Conservation (phyloP, 163 green algal species). For the Volvox carteri region DNA sequence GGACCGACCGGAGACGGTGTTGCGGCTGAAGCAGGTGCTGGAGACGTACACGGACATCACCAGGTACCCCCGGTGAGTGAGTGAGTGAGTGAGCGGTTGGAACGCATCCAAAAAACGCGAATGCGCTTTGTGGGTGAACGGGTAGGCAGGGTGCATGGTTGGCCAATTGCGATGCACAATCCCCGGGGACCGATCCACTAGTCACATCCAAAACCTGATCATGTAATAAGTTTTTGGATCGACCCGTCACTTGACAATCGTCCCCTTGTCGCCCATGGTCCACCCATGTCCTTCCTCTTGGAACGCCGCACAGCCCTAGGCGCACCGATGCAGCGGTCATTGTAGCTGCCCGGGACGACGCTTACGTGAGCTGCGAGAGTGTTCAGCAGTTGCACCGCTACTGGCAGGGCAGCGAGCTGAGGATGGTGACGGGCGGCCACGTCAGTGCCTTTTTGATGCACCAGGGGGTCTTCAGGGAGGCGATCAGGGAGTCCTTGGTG, state of each 20-base stretch:
- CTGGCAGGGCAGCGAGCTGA: constrained; percentile 83
- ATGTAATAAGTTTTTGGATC: too few relatives aligned
- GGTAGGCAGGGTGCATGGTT: too few relatives aligned
- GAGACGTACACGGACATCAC: constrained; percentile 92
- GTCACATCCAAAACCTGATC: too few relatives aligned
- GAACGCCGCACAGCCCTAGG: constrained; percentile 33
- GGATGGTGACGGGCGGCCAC: constrained; percentile 82
- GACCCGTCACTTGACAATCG: too few relatives aligned
- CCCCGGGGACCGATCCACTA: too few relatives aligned
- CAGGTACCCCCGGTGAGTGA: constrained; percentile 75
- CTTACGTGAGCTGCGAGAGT: constrained; percentile 68
- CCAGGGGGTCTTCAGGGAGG: constrained; percentile 58
- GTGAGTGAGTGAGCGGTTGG: too few relatives aligned
- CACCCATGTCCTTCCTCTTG: too few relatives aligned
- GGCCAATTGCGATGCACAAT: too few relatives aligned
- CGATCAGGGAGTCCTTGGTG: constrained; percentile 42
- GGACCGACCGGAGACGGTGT: constrained; percentile 53
- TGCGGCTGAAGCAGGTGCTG: constrained; percentile 79
- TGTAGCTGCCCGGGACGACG: constrained; percentile 87
- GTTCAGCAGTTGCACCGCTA: constrained; percentile 73
- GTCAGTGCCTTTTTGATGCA: constrained; percentile 91
- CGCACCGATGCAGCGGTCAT: constrained; percentile 87
- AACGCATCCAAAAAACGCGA: too few relatives aligned
- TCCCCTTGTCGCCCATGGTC: too few relatives aligned
- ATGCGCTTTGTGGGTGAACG: too few relatives aligned